A percentile compares a stretch with the other conserved stretches of the same genome.
phyloP scores from a whole-genome alignment of 2,329 filamentous ascomycete species.

The Exophiala viscosa region DNA sequence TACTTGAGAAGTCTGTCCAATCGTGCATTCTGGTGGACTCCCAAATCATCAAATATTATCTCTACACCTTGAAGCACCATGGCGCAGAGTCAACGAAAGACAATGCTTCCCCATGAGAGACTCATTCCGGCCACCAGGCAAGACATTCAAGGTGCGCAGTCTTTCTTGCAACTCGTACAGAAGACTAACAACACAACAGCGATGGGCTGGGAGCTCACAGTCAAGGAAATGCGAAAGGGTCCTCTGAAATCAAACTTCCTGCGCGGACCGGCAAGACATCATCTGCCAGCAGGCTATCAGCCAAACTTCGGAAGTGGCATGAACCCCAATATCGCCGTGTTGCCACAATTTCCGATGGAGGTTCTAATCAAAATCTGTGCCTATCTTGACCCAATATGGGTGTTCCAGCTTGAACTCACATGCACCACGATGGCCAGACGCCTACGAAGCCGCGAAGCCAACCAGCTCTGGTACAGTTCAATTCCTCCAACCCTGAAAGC shows the following conservation, averaged over 20 bases:
- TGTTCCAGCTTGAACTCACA: constrained; percentile 1
- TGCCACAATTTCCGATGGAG: not conserved
- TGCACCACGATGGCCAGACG: not conserved
- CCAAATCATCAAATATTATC: no score
- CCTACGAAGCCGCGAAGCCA: not conserved
- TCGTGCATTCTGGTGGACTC: no score
- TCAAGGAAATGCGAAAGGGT: not conserved
- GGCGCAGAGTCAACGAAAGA: no score
- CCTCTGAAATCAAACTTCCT: not conserved
- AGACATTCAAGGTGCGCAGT: not conserved
- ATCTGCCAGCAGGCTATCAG: not conserved
- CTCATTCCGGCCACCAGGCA: no score
- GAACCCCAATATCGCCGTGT: not conserved
- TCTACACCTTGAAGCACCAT: no score
- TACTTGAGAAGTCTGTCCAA: no score
- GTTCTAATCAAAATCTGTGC: not conserved
- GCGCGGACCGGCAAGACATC: not conserved
- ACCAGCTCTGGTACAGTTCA: not conserved
- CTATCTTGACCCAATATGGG: constrained; percentile 1
- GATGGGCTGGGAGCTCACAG: not conserved
- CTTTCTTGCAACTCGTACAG: not conserved
- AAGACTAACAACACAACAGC: not conserved
- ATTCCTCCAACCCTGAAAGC: not conserved
- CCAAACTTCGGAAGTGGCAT: not conserved
- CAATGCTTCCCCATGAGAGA: no score